A percentile compares a stretch with the other conserved stretches of the same genome.
Conservation (phyloP, 257 asterid species). For the Paulownia fortunei region DNA sequence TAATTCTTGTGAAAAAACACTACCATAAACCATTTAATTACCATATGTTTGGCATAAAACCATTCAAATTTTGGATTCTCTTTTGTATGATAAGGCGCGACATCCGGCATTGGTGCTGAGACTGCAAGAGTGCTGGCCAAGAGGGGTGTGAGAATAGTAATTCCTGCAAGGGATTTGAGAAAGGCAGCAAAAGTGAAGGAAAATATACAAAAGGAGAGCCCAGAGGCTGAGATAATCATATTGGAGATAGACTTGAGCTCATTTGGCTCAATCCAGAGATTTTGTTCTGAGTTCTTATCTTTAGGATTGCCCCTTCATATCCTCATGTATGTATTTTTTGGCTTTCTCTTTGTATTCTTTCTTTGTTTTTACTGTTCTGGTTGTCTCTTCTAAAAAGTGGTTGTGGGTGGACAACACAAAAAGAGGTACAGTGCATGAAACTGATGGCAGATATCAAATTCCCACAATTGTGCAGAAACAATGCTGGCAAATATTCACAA, state of each 20-base stretch:
- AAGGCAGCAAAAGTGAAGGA: conserved; percentile 72
- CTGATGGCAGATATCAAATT: neutral
- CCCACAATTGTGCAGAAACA: conserved; percentile 69
- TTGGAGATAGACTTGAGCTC: conserved; percentile 89
- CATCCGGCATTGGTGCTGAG: conserved; percentile 93
- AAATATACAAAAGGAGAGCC: conserved; percentile 54
- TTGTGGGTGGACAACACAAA: neutral
- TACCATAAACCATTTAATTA: no score
- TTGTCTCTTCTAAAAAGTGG: conserved; percentile 11
- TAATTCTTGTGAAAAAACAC: neutral
- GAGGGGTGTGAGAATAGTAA: conserved; percentile 76
- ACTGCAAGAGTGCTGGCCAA: conserved; percentile 86
- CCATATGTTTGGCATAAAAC: neutral
- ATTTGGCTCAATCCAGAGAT: conserved; percentile 78
- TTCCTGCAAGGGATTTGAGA: conserved; percentile 77
- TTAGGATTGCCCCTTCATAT: conserved; percentile 81
- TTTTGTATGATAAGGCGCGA: conserved; percentile 59
- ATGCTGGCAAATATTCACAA: conserved; percentile 94
- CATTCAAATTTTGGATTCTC: neutral
- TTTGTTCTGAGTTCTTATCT: conserved; percentile 75
- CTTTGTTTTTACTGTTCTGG: neutral
- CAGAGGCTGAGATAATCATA: conserved; percentile 63
- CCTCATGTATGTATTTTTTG: conserved; percentile 65
- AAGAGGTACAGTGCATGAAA: conserved; percentile 5
- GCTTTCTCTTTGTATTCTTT: neutral